These are phyloP conservation scores for Scedosporium boydii DNA, from an alignment of 2,329 filamentous ascomycete genomes.

Conservation along the genomic window DNA sequence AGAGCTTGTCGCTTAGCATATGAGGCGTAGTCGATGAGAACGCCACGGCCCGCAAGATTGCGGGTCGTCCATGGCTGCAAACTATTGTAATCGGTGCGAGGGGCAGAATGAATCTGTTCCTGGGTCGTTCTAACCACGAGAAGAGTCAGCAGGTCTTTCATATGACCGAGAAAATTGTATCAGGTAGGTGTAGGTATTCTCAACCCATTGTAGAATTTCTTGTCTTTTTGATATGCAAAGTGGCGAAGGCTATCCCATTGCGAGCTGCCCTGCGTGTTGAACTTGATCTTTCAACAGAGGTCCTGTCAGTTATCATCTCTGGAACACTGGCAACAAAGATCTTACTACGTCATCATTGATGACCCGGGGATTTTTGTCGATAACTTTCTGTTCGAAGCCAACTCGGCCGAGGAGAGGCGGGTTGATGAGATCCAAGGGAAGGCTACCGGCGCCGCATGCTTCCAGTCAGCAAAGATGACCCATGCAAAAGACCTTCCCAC, in stretches of 20 bases:
- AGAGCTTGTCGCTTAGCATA: conserved; percentile 3
- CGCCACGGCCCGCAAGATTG: conserved; percentile 8
- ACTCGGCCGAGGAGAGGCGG: conserved; percentile 10
- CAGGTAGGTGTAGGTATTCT: background rate
- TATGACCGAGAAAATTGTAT: too few relatives aligned
- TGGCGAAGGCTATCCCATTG: conserved; percentile 26
- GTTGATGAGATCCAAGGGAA: conserved; percentile 10
- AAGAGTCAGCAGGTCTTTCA: too few relatives aligned
- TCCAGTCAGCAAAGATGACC: background rate
- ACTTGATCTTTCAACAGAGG: conserved; percentile 6
- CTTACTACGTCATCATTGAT: conserved; percentile 13
- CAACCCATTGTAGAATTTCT: conserved; percentile 21
- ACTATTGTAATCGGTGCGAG: conserved; percentile 5
- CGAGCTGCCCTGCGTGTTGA: conserved; percentile 12
- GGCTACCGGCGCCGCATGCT: background rate
- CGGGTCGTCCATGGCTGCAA: conserved; percentile 14
- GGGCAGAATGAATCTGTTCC: conserved; percentile 1
- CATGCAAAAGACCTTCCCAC: too few relatives aligned
- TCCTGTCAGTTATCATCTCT: background rate
- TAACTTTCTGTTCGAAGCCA: conserved; percentile 11
- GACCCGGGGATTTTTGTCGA: conserved; percentile 9
- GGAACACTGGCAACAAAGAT: background rate
- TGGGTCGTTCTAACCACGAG: background rate
- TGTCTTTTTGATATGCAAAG: conserved; percentile 26
- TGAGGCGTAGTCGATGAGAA: conserved; percentile 8